phyloP scores from a whole-genome alignment of 2,329 filamentous ascomycete species.

The Claviceps cyperi region DNA sequence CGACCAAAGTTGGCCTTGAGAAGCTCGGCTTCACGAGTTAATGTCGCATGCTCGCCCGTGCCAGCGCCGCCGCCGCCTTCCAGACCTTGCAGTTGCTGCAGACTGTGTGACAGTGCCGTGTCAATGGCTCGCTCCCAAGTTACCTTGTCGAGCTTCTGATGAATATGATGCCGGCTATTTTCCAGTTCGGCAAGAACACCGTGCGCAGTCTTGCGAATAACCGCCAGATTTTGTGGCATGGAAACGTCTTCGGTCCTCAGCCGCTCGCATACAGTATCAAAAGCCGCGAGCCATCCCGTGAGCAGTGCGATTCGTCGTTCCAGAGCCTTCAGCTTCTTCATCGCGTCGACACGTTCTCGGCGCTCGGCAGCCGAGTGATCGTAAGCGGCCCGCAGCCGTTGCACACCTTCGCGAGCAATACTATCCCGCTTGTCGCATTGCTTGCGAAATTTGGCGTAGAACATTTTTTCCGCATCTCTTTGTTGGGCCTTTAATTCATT shows the following conservation, averaged over 20 bases:
- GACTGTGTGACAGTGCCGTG: slow-evolving; percentile 71
- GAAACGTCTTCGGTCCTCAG: slow-evolving; percentile 31
- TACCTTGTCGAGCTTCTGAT: slow-evolving; percentile 64
- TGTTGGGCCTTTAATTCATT: slow-evolving; percentile 90
- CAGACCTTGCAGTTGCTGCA: slow-evolving; percentile 58
- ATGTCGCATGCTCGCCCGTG: slow-evolving; percentile 48
- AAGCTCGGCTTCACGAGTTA: slow-evolving; percentile 73
- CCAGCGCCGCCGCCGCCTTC: slow-evolving; percentile 28
- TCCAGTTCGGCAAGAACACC: slow-evolving; percentile 84
- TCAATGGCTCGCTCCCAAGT: slow-evolving; percentile 84
- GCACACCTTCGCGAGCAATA: slow-evolving; percentile 62
- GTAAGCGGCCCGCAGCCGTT: slow-evolving; percentile 68
- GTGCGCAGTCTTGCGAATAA: slow-evolving; percentile 76
- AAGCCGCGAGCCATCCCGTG: slow-evolving; percentile 86
- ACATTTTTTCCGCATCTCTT: slow-evolving; percentile 69
- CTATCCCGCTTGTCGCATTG: slow-evolving; percentile 72
- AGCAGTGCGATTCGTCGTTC: slow-evolving; percentile 75
- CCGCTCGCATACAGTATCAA: slow-evolving; percentile 66
- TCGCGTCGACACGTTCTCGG: slow-evolving; percentile 60
- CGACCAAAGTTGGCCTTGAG: slow-evolving; percentile 71
- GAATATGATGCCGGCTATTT: slow-evolving; percentile 76
- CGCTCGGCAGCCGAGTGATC: slow-evolving; percentile 67
- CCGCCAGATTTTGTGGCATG: slow-evolving; percentile 52
- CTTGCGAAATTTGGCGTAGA: slow-evolving; percentile 82
- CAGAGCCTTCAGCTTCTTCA: slow-evolving; percentile 70